Evolutionary conservation across 176 grass and related monocot genomes (phyloP).

Genomic region (Urochloa ruziziensis): DNA sequence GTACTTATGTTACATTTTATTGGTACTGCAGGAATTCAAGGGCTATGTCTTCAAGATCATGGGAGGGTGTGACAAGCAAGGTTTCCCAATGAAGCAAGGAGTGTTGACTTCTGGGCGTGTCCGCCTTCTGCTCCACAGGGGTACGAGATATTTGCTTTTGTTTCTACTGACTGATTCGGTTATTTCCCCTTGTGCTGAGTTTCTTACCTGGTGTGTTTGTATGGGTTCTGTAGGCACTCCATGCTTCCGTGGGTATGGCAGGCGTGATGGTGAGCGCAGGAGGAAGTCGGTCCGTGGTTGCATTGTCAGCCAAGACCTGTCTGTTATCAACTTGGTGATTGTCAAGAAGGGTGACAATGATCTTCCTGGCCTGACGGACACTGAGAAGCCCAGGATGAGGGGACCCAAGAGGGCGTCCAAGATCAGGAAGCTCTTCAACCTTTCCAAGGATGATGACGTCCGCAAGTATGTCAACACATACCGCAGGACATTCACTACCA

Average conservation of each 20-base stretch:
- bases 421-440: slow-evolving; percentile 90
- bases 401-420: slow-evolving; percentile 91
- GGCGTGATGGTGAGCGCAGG: slow-evolving; percentile 80
- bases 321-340: slow-evolving; percentile 81
- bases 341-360: slow-evolving; percentile 94
- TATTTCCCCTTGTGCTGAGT: background rate
- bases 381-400: slow-evolving; percentile 94
- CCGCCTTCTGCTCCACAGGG: slow-evolving; percentile 75
- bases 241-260: slow-evolving; percentile 82
- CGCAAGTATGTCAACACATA: slow-evolving; percentile 92
- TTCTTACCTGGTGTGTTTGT: background rate
- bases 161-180: background rate
- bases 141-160: slow-evolving; percentile 2
- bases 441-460: slow-evolving; percentile 86
- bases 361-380: slow-evolving; percentile 75
- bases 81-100: slow-evolving; percentile 92
- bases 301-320: slow-evolving; percentile 85
- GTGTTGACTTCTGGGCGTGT: slow-evolving; percentile 72
- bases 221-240: slow-evolving; percentile 52
- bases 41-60: slow-evolving; percentile 95
- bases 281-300: slow-evolving; percentile 88
- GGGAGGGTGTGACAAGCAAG: slow-evolving; percentile 93
- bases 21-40: slow-evolving; percentile 77
- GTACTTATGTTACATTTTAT: background rate
- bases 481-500: slow-evolving; percentile 75